Conservation (phyloP, 129 eudicot genomes). For the Ambrosia trifida region DNA sequence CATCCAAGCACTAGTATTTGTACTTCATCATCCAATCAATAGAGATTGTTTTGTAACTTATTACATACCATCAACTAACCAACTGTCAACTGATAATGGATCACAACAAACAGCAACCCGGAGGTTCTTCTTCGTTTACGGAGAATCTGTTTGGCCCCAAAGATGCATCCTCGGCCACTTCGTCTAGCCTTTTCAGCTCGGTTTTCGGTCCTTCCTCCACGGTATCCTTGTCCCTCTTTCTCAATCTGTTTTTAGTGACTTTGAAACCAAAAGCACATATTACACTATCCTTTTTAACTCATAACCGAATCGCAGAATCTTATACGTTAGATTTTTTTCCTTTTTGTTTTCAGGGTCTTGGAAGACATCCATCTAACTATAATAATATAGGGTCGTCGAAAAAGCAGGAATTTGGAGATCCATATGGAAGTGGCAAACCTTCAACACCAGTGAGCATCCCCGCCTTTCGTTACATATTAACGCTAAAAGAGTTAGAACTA, state of each 20-base stretch:
- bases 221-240: slow-evolving; percentile 37
- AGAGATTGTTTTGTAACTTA: slow-evolving; percentile 8
- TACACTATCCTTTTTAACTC: background rate
- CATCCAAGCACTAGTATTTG: background rate
- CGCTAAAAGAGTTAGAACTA: background rate
- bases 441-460: slow-evolving; percentile 42
- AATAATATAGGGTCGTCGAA: slow-evolving; percentile 29
- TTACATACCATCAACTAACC: background rate
- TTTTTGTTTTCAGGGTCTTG: slow-evolving; percentile 41
- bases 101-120: slow-evolving; percentile 45
- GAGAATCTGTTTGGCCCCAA: slow-evolving; percentile 85
- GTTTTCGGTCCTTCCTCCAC: slow-evolving; percentile 75
- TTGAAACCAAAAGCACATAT: no score
- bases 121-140: slow-evolving; percentile 40
- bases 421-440: slow-evolving; percentile 48
- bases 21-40: background rate
- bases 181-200: slow-evolving; percentile 58
- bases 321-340: background rate
- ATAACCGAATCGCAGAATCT: background rate
- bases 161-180: slow-evolving; percentile 38
- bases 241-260: background rate
- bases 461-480: slow-evolving; percentile 2
- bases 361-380: slow-evolving; percentile 41
- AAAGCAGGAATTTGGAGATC: slow-evolving; percentile 39
- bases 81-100: slow-evolving; percentile 34